Percentiles rank a stretch among this genome's conserved stretches.
Evolutionary conservation across 106 monocot species (phyloP).

Genomic region (Alisma plantagoaquatica): DNA sequence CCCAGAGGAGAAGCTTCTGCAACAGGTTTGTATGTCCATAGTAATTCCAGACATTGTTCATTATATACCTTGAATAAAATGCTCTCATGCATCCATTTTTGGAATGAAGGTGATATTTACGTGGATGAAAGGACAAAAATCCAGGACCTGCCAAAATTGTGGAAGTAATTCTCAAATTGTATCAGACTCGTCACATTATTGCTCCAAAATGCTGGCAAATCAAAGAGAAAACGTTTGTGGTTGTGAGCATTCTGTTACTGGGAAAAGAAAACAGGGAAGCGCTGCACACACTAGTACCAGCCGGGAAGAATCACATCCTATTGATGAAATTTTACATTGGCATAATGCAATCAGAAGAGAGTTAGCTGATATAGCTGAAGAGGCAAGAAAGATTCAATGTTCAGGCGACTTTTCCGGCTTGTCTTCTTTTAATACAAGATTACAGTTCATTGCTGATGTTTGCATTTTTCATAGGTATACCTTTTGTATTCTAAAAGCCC

Average conservation of each 20-base stretch:
- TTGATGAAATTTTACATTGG: constrained; percentile 94
- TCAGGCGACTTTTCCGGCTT: constrained; percentile 76
- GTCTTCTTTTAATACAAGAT: constrained; percentile 69
- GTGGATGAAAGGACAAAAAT: constrained; percentile 70
- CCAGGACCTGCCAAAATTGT: neutral
- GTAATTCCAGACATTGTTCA: too few species aligned
- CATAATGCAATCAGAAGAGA: constrained; percentile 91
- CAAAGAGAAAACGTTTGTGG: constrained; percentile 15
- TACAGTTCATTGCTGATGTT: constrained; percentile 95
- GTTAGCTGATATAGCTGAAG: constrained; percentile 70
- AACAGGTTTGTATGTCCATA: constrained; percentile 39
- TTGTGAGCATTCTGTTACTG: constrained; percentile 25
- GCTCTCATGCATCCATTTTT: constrained; percentile 4
- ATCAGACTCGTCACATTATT: too few species aligned
- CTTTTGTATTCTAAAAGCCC: too few species aligned
- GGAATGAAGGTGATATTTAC: constrained; percentile 72
- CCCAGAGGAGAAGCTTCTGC: constrained; percentile 88
- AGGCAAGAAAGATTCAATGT: constrained; percentile 81
- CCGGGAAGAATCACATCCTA: constrained; percentile 38
- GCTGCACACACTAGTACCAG: constrained; percentile 17
- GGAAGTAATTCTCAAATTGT: constrained; percentile 7
- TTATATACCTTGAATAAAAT: too few species aligned
- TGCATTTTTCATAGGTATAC: constrained; percentile 94
- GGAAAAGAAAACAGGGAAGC: constrained; percentile 59
- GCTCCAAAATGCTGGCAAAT: neutral